Conservation (phyloP, 495 filamentous ascomycete species). For the Arthonia radiata region DNA sequence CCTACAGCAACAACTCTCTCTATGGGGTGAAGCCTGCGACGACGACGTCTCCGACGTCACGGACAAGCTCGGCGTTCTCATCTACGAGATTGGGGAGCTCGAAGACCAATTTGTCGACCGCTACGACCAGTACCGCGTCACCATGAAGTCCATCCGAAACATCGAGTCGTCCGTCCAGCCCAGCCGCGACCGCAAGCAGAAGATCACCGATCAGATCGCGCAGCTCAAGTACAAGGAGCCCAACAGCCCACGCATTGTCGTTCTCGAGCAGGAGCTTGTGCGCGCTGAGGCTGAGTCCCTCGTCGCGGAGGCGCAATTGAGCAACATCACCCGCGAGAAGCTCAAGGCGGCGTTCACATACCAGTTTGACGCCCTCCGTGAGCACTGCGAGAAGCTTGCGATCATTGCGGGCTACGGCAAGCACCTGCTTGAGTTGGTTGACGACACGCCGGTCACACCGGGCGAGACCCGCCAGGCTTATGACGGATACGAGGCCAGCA, state of each 20-base stretch:
- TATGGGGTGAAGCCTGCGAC: constrained; percentile 92
- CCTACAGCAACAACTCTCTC: constrained; percentile 77
- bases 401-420: constrained; percentile 96
- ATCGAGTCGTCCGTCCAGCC: constrained; percentile 97
- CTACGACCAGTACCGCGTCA: constrained; percentile 97
- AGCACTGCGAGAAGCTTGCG: constrained; percentile 95
- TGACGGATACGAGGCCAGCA: constrained; percentile 94
- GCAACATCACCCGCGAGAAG: constrained; percentile 98
- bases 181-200: constrained; percentile 97
- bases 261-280: constrained; percentile 94
- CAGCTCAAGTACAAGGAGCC: constrained; percentile 99
- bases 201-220: constrained; percentile 96
- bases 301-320: constrained; percentile 90
- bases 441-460: constrained; percentile 89
- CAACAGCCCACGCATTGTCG: constrained; percentile 87
- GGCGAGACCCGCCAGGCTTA: constrained; percentile 92
- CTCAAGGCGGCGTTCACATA: constrained; percentile 95
- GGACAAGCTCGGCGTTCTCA: constrained; percentile 89
- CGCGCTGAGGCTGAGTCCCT: constrained; percentile 95
- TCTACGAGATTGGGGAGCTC: constrained; percentile 96
- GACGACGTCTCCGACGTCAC: constrained; percentile 98
- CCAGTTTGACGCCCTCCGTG: constrained; percentile 90
- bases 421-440: constrained; percentile 81
- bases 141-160: constrained; percentile 96
- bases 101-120: constrained; percentile 96